Base-by-base conservation (phyloP, 2,329 filamentous ascomycete genomes). In the Colletotrichum limetticola region DNA sequence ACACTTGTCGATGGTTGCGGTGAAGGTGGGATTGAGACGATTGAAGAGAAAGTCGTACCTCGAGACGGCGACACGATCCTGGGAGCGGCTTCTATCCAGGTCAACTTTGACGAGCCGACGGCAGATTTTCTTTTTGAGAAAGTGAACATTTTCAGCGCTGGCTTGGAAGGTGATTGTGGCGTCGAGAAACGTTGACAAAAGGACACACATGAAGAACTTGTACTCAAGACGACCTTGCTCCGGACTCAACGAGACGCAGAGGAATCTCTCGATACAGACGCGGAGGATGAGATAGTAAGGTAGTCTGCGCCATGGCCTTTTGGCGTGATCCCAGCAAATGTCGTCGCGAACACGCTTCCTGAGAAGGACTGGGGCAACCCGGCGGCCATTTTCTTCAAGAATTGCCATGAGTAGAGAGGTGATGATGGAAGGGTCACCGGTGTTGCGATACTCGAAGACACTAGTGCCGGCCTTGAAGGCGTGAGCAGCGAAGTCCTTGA, bases 281-380 rank as follows among this genome's bases (percentile, higher is more conserved):
- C 91, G 88, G 5, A 93, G 78, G 0, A 91, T 81, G 0, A 94
- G 85, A 88, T 91, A 94, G 63, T 88, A 85, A 0, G 92, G 86
- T 1, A 86, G 87, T 49, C 92, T 83, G 22, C 92, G 84, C 91
- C 92, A 94, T 0, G 91, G 91, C 0, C 83, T 77, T 1, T 85
- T 79, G 0, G 85, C 82, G 1, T 85, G 77, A 0, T 80, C 77
- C 78, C 89, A 86, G 14, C 84, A 85, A 0, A 92, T 86, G n/a
- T 92, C 91, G 62, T 94, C 92, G 0, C 89, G 85, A 0, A 93
- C 85, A 2, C 87, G 83, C 77, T 94, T 94, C 0, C 82, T 82
- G 1, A 92, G 77, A 0, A 83, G 28, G 0, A 80, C 75, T 0
- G 86, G 80, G 1, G 79, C 66, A 0, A 82, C 71, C 0, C 81